Conservation (phyloP, 2,329 filamentous ascomycete species). For the Penicillium sp. region DNA sequence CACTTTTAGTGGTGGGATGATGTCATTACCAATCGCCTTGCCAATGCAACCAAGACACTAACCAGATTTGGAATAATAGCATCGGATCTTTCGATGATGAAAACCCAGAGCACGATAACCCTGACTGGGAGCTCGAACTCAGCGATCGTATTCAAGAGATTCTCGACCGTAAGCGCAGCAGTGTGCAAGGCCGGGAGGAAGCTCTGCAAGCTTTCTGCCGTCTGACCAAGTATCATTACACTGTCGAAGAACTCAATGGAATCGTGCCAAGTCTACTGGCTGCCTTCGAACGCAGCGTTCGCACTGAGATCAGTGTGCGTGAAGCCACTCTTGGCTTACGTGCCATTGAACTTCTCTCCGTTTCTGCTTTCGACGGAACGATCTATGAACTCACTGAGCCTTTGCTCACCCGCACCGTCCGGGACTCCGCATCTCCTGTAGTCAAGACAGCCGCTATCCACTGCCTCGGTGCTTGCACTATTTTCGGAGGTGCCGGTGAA, state of each 20-base stretch:
- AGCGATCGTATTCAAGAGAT: constrained; percentile 67
- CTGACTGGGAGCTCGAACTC: constrained; percentile 60
- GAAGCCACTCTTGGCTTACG: constrained; percentile 69
- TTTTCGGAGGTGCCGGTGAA: constrained; percentile 70
- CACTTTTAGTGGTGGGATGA: constrained; percentile 33
- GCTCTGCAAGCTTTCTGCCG: constrained; percentile 60
- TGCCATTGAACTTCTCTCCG: constrained; percentile 65
- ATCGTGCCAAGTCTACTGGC: constrained; percentile 60
- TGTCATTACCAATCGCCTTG: constrained; percentile 27
- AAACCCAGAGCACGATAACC: constrained; percentile 53
- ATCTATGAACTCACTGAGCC: constrained; percentile 61
- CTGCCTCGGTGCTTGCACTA: constrained; percentile 65
- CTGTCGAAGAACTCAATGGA: constrained; percentile 58
- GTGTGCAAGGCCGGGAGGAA: constrained; percentile 64
- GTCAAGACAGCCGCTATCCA: constrained; percentile 71
- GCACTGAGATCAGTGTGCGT: constrained; percentile 62
- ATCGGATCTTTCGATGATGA: constrained; percentile 65
- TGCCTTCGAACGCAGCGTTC: constrained; percentile 67
- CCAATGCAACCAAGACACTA: constrained; percentile 8
- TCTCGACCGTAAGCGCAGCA: constrained; percentile 73
- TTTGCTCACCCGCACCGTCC: constrained; percentile 59
- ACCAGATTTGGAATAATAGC: constrained; percentile 35
- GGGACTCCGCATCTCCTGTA: constrained; percentile 61
- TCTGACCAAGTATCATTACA: constrained; percentile 65
- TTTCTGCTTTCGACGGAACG: constrained; percentile 62